Conservation (phyloP, 306 rosid genomes). For the Fragaria iinumae region DNA sequence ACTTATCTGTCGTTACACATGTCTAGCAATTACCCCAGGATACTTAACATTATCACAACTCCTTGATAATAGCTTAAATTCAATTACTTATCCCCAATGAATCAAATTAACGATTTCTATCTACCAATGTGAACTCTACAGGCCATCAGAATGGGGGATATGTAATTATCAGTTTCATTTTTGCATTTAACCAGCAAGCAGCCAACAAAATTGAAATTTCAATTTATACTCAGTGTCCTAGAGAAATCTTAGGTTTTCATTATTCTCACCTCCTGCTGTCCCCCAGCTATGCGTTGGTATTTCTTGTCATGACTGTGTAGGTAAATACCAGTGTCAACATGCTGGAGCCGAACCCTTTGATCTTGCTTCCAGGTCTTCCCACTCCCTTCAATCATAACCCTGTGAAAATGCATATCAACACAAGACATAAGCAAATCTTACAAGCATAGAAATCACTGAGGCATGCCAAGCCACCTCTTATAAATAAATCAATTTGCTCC, state of each 20-base stretch:
- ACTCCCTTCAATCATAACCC: conserved; percentile 77
- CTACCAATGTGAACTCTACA: background rate
- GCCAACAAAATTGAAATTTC: background rate
- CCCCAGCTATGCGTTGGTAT: conserved; percentile 92
- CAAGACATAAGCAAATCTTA: conserved; percentile 26
- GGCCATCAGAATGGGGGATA: background rate
- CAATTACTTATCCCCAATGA: background rate
- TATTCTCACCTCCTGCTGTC: conserved; percentile 96
- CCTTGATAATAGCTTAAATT: background rate
- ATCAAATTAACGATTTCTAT: background rate
- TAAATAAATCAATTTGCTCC: conserved; percentile 4
- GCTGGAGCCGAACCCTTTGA: conserved; percentile 89
- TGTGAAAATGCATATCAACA: conserved; percentile 27
- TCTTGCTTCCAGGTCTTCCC: conserved; percentile 99
- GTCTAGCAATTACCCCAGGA: background rate
- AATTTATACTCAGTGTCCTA: background rate
- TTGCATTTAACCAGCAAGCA: background rate
- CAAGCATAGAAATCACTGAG: conserved; percentile 4
- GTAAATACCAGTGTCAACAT: conserved; percentile 79
- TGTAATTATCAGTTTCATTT: background rate
- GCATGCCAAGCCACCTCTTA: background rate
- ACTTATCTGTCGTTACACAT: background rate
- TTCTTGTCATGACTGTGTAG: conserved; percentile 97
- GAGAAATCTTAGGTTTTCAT: background rate
- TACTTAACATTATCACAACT: no score